A percentile compares a stretch with the other conserved stretches of the same genome.
These are phyloP conservation scores for Solanum chacoense DNA, from an alignment of 305 asterid genomes.

Conservation along the genomic window DNA sequence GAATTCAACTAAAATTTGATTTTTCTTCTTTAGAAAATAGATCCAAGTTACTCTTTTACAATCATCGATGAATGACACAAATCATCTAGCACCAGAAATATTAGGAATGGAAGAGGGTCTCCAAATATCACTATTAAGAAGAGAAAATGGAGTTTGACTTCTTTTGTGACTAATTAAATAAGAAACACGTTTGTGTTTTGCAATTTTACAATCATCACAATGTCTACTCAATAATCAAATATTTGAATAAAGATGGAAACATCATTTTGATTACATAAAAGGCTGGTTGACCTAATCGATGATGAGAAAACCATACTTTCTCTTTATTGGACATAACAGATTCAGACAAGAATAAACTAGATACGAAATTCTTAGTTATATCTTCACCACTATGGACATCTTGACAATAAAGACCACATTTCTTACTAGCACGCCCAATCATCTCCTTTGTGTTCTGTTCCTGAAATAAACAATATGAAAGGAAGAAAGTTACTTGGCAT, in stretches of 20 bases:
- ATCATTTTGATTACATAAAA: neutral
- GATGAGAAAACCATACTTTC: neutral
- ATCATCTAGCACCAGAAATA: neutral
- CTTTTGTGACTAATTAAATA: neutral
- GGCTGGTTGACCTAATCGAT: neutral
- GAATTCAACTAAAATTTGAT: neutral
- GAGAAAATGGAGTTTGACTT: neutral
- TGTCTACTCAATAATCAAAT: neutral
- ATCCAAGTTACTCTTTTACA: neutral
- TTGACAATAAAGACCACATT: neutral
- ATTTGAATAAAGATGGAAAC: neutral
- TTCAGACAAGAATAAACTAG: neutral
- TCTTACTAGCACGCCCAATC: neutral
- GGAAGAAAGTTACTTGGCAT: neutral
- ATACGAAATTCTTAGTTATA: neutral
- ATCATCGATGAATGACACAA: neutral
- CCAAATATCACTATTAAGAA: neutral
- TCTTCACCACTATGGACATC: neutral
- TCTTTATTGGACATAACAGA: neutral
- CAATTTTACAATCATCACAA: neutral
- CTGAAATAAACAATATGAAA: neutral
- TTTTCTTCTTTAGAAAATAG: neutral
- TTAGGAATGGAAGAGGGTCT: neutral
- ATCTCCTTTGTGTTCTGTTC: neutral
- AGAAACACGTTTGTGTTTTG: neutral